A percentile compares a stretch with the other conserved stretches of the same genome.
These are phyloP conservation scores for Paralagenidium karlingii DNA, from an alignment of 352 stramenopile genomes.

Conservation along the genomic window DNA sequence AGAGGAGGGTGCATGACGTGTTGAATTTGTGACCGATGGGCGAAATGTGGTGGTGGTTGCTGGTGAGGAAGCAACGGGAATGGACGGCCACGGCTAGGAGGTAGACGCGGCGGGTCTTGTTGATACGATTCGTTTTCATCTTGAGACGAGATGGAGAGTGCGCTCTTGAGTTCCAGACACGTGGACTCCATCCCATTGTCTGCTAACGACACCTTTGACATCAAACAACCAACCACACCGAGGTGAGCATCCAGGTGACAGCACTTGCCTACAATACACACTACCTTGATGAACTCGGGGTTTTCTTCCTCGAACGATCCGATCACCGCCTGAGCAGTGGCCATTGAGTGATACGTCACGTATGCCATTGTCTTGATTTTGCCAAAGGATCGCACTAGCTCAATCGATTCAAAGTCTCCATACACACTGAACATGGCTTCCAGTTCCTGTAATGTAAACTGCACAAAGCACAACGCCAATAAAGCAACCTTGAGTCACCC, in stretches of 20 bases:
- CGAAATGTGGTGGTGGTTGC: not conserved
- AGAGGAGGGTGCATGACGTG: constrained; percentile 3
- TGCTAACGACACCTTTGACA: constrained; percentile 28
- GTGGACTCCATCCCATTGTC: constrained; percentile 10
- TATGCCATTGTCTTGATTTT: constrained; percentile 82
- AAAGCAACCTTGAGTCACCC: no score
- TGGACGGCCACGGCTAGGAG: no score
- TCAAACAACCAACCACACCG: not conserved
- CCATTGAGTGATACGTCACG: constrained; percentile 24
- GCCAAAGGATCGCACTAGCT: constrained; percentile 63
- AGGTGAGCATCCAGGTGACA: not conserved
- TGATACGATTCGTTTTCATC: not conserved
- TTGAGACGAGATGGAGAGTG: not conserved
- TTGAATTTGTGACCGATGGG: not conserved
- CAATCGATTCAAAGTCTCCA: constrained; percentile 50
- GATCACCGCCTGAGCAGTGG: constrained; percentile 22
- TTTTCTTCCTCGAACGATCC: constrained; percentile 35
- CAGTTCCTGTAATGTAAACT: constrained; percentile 72
- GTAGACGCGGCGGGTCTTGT: not conserved
- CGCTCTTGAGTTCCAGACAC: not conserved
- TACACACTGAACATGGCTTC: constrained; percentile 77
- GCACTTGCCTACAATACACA: constrained; percentile 1
- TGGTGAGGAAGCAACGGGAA: constrained; percentile 1
- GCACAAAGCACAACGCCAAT: constrained; percentile 1
- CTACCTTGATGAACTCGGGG: constrained; percentile 39